Evolutionary conservation across 2,329 filamentous ascomycete species (phyloP), one percentile per base, ranked within the genome.

Genomic region (Pestalotiopsis sp.): DNA sequence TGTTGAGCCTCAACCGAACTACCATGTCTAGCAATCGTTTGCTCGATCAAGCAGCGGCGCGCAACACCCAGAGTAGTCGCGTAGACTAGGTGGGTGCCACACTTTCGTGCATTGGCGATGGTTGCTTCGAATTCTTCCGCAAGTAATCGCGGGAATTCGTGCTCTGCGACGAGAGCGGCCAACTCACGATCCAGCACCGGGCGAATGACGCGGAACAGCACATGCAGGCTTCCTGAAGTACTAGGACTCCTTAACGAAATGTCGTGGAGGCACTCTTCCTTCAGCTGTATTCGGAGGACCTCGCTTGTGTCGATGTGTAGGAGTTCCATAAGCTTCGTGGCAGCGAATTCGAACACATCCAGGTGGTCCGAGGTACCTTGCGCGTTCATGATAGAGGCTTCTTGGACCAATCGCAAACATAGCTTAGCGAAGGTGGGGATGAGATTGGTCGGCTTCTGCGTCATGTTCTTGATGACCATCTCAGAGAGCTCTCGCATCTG

Each of bases 181-280:
- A 93, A 78, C 69, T 92, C 89, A 7, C 80, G 80, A 3, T 74
- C 74, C 49, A 86, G 75, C 49, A 85, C 80, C 23, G 80, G 80
- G 9, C 82, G 81, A n/a, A 87, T 81, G 20, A 88, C 76, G 60
- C 84, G 80, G 64, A 77, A 81, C 61, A 94, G 81, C 17, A 90
- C 90, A 75, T 90, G 91, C 23, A 95, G 85, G 73, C 93, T 96
- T 1, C 93, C 93, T 6, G 92, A 86, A 0, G 91, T 89, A 14
- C 89, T 91, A 17, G 81, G 71, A 1, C 90, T 91, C 76, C 86
- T 90, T 25, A 85, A 81, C 2, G 86, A 83, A 60, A 97, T 90
- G 73, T 95, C 91, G 60, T 85, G 74, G 62, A 94, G 85, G 77
- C 93, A 96, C 66, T 86, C 85, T 61, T 84, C 78, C 71, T 92